Percentiles rank a stretch among this genome's conserved stretches.
Conservation (phyloP, 1,139 yeast species). For the Diutina siamensis region DNA sequence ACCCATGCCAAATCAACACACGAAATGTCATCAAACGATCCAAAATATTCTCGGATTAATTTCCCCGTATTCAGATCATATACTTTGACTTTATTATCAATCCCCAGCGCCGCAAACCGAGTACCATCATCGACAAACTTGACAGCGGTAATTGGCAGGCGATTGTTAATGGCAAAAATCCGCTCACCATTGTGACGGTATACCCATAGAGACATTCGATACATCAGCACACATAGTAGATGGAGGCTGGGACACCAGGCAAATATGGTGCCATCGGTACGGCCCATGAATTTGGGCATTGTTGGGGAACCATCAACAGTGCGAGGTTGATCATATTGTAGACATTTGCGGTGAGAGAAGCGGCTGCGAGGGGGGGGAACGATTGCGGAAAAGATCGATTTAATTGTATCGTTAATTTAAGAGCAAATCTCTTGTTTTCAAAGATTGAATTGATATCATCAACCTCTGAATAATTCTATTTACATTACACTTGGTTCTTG, state of each 20-base stretch:
- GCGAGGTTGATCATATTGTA: no score
- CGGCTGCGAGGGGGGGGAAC: no score
- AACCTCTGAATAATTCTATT: no score
- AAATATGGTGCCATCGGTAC: slow-evolving; percentile 29
- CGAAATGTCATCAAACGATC: slow-evolving; percentile 13
- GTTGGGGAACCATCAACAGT: no score
- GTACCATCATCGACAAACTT: slow-evolving; percentile 27
- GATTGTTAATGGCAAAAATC: slow-evolving; percentile 37
- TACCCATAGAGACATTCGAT: slow-evolving; percentile 37
- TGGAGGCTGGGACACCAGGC: slow-evolving; percentile 50
- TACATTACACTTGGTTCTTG: slow-evolving; percentile 8
- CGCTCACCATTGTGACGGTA: slow-evolving; percentile 45
- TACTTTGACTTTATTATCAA: slow-evolving; percentile 32
- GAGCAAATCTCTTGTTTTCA: no score
- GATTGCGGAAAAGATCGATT: no score
- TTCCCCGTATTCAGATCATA: slow-evolving; percentile 41
- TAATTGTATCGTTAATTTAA: no score
- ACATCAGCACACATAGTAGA: slow-evolving; percentile 37
- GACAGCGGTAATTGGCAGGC: slow-evolving; percentile 22
- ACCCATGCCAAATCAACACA: slow-evolving; percentile 7
- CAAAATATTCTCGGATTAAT: slow-evolving; percentile 15
- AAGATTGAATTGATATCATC: no score
- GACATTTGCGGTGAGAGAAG: no score
- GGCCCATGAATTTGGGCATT: slow-evolving; percentile 18
- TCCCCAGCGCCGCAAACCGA: slow-evolving; percentile 33